Base-by-base conservation (phyloP, 768 basidiomycete species). In the Lentinula aciculospora region DNA sequence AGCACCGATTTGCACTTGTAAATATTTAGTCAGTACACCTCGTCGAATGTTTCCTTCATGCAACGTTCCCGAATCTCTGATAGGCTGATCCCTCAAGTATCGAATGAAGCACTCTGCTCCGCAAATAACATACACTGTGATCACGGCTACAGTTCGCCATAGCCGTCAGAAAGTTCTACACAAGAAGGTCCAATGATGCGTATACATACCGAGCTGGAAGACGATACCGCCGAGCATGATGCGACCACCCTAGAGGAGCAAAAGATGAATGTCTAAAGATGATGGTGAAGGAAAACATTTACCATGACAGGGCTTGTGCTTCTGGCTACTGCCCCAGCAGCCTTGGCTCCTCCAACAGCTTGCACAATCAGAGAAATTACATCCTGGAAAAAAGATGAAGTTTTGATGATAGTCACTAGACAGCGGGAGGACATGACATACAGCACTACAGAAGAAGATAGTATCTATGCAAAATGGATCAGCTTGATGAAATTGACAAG, bases 181-280 rank as follows among this genome's bases (percentile, higher is more conserved):
- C 8, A 23, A 12, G 21, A 23, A 25, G n/a, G n/a, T n/a, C n/a
- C n/a, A n/a, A 23, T 10, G 39, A 27, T 25, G 15, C n/a, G 4
- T 8, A 23, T 23, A 37, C 46, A 13, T 17, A 57, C 56, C 31
- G 3, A 57, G 45, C 21, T 57, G 56, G 25, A 57, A 57, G 19
- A 19, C 46, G 36, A 57, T 57, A 28, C 56, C 56, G 32, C 45
- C 56, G 6, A 57, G 32, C 56, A 57, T 57, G 29, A 57, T 48
- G 19, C 39, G 28, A 15, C 45, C 46, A 17, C 56, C 56, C 56
- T 57, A n/a, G 23, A 29, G n/a, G 17, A 54, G 12, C 21, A 17
- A 42, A 23, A 10, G 23, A 27, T 34, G 21, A 34, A 21, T 21
- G n/a, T n/a, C n/a, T n/a, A n/a, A n/a, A n/a, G 13, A 21, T 17